These are phyloP conservation scores for Crassisporium funariophilum DNA, from an alignment of 768 basidiomycete genomes.

Conservation along the genomic window DNA sequence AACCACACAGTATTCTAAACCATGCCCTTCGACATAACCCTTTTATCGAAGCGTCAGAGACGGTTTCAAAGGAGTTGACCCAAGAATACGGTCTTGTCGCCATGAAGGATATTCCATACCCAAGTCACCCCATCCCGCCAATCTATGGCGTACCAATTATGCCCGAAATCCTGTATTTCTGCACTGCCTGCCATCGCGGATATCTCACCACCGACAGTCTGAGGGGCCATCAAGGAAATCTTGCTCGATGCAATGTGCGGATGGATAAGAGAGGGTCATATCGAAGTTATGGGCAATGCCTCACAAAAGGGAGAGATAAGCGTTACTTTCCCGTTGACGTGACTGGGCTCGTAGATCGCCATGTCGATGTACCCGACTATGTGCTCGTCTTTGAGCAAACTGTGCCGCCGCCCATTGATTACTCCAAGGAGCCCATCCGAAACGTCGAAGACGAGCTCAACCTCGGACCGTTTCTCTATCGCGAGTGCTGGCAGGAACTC, in stretches of 20 bases:
- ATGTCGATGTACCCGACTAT: not conserved
- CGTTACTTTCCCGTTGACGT: constrained; percentile 7
- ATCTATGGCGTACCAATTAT: constrained; percentile 6
- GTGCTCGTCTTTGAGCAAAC: not conserved
- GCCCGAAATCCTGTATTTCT: not conserved
- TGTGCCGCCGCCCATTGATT: not conserved
- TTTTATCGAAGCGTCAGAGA: too few species aligned
- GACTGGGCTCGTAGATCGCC: not conserved
- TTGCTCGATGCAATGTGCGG: not conserved
- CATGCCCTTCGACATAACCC: too few species aligned
- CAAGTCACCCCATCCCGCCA: not conserved
- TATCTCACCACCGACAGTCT: not conserved
- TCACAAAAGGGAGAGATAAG: too few species aligned
- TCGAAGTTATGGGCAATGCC: not conserved
- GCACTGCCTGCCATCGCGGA: constrained; percentile 3
- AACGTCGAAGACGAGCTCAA: constrained; percentile 5
- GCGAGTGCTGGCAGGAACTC: constrained; percentile 8
- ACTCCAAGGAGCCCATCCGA: constrained; percentile 1
- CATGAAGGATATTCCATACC: not conserved
- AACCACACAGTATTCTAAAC: too few species aligned
- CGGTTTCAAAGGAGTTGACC: too few species aligned
- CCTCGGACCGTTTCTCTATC: constrained; percentile 5
- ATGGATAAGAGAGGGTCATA: not conserved
- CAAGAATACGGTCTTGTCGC: not conserved
- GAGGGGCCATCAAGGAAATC: constrained; percentile 2